Conservation (phyloP, 441 rosid species). For the Adansonia rubrostipa region DNA sequence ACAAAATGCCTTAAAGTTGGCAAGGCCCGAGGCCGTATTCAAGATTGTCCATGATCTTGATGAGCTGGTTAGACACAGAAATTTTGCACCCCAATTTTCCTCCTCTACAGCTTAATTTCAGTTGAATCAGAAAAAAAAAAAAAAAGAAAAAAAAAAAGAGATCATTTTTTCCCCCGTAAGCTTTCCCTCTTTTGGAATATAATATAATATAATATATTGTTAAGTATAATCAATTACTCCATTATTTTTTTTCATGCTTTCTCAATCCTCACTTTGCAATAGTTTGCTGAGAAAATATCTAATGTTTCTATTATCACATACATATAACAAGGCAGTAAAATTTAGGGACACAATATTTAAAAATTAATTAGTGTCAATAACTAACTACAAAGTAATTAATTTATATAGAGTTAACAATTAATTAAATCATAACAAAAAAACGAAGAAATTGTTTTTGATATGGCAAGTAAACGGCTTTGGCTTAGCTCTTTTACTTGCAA, state of each 20-base stretch:
- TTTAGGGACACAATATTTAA: neutral
- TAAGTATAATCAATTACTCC: conserved; percentile 13
- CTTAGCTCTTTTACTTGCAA: too few relatives aligned
- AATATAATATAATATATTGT: conserved; percentile 2
- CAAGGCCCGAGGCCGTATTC: conserved; percentile 66
- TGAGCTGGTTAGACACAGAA: conserved; percentile 77
- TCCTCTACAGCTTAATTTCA: conserved; percentile 45
- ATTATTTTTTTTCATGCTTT: neutral
- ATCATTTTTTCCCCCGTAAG: conserved; percentile 13
- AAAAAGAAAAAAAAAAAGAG: neutral
- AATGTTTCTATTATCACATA: neutral
- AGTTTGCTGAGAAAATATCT: neutral
- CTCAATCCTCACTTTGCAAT: neutral
- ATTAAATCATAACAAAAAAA: too few relatives aligned
- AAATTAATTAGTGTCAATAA: neutral
- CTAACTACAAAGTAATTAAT: too few relatives aligned
- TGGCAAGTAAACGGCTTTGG: too few relatives aligned
- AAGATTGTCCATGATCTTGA: conserved; percentile 61
- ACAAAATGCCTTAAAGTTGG: conserved; percentile 73
- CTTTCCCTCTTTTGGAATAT: too few relatives aligned
- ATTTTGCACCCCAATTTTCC: conserved; percentile 52
- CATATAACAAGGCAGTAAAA: neutral
- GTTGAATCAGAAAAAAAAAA: neutral
- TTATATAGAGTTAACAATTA: too few relatives aligned
- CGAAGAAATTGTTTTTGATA: too few relatives aligned